Evolutionary conservation across 441 rosid genomes (phyloP).

Genomic region (Sinapis alba): DNA sequence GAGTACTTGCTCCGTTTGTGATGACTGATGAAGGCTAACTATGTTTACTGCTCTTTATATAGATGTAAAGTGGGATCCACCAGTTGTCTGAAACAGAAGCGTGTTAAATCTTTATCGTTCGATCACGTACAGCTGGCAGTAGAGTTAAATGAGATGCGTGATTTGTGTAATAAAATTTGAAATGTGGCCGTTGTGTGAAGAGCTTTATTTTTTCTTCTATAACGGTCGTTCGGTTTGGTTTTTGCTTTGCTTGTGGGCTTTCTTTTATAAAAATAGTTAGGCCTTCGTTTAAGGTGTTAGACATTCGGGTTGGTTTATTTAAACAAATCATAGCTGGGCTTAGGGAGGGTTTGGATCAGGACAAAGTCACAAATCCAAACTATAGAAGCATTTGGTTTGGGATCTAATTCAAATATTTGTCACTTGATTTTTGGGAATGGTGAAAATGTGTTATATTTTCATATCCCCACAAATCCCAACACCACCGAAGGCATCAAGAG

Average conservation of each 20-base stretch:
- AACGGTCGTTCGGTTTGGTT: neutral
- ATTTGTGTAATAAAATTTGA: neutral
- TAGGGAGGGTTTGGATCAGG: neutral
- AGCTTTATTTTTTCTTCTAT: neutral
- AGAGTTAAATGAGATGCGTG: neutral
- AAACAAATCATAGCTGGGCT: neutral
- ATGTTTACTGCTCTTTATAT: neutral
- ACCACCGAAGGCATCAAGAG: neutral
- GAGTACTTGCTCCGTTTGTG: neutral
- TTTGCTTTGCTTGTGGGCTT: neutral
- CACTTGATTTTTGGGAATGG: neutral
- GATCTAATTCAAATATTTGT: too few relatives aligned
- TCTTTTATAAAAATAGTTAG: neutral
- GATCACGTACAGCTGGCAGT: neutral
- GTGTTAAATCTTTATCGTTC: neutral
- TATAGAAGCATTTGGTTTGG: neutral
- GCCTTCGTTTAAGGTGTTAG: neutral
- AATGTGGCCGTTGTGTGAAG: neutral
- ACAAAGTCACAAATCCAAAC: neutral
- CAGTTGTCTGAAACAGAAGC: neutral
- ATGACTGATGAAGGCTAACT: neutral
- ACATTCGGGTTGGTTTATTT: neutral
- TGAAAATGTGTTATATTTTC: neutral
- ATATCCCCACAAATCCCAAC: neutral
- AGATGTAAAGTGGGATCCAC: neutral